A percentile compares a stretch with the other conserved stretches of the same genome.
These are phyloP conservation scores for Agapanthus africanus DNA, from an alignment of 106 monocot genomes.

Conservation along the genomic window DNA sequence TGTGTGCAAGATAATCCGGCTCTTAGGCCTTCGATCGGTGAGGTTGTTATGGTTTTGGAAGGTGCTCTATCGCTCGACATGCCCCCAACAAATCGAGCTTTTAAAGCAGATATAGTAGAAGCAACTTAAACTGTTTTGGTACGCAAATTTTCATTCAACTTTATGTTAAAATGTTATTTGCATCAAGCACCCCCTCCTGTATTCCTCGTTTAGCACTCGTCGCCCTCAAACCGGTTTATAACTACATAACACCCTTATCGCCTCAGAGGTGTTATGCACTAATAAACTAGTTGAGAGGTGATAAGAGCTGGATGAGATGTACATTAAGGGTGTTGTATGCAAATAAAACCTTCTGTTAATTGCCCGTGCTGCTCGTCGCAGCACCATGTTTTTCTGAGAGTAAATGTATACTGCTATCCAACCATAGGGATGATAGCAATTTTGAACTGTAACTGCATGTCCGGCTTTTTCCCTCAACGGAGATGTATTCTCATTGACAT, in stretches of 20 bases:
- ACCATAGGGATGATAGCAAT: conserved; percentile 13
- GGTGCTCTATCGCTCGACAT: conserved; percentile 38
- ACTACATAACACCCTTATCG: too few species aligned
- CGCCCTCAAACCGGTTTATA: too few species aligned
- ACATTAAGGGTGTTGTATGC: too few species aligned
- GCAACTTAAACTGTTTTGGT: conserved; percentile 9
- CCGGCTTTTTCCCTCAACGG: background rate
- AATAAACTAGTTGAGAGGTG: too few species aligned
- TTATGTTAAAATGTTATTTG: too few species aligned
- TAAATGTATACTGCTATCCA: conserved; percentile 3
- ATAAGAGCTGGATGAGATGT: too few species aligned
- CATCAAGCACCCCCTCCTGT: too few species aligned
- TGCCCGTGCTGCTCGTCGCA: background rate
- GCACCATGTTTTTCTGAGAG: background rate
- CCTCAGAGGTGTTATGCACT: too few species aligned
- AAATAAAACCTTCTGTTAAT: too few species aligned
- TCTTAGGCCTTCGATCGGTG: conserved; percentile 32
- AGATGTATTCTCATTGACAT: conserved; percentile 5
- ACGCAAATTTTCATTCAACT: background rate
- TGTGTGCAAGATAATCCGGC: conserved; percentile 26
- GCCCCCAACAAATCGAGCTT: conserved; percentile 30
- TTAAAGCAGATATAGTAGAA: background rate
- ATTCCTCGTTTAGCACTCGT: too few species aligned
- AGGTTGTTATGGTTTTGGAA: conserved; percentile 37
- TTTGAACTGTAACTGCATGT: conserved; percentile 8